Percentiles rank a stretch among this genome's conserved stretches.
Conservation (phyloP, 2,329 filamentous ascomycete genomes). For the Aspergillus sp. region DNA sequence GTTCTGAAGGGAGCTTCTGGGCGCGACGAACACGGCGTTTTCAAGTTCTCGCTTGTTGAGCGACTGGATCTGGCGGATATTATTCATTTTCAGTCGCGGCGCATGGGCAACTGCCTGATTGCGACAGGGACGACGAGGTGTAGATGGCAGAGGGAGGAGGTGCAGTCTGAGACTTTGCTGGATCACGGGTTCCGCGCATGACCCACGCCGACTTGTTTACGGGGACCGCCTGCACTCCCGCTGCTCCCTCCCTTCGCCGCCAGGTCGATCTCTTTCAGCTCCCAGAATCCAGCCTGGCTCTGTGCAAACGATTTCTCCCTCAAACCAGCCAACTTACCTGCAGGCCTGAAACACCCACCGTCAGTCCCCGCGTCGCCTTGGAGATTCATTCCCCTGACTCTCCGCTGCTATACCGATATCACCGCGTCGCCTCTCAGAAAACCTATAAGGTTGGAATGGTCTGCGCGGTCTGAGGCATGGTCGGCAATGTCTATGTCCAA, state of each 20-base stretch:
- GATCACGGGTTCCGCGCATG: constrained; percentile 13
- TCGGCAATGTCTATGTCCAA: constrained; percentile 30
- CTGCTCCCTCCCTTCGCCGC: too few species aligned
- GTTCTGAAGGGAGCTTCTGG: too few species aligned
- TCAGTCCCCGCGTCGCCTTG: constrained; percentile 1
- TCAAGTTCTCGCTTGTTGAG: constrained; percentile 94
- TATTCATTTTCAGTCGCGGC: constrained; percentile 66
- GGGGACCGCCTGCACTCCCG: neutral
- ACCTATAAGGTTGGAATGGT: constrained; percentile 21
- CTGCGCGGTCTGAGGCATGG: constrained; percentile 23
- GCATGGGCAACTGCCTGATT: too few species aligned
- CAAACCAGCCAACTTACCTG: too few species aligned
- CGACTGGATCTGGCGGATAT: constrained; percentile 81
- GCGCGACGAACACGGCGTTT: constrained; percentile 67
- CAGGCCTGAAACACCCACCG: neutral
- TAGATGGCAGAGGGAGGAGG: neutral
- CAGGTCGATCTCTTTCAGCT: neutral
- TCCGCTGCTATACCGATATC: constrained; percentile 13
- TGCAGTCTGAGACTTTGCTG: neutral
- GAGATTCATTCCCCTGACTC: neutral
- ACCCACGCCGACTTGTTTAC: constrained; percentile 12
- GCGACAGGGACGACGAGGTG: too few species aligned
- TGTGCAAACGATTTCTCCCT: too few species aligned
- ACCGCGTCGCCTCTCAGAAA: constrained; percentile 6
- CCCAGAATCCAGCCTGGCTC: too few species aligned